A percentile compares a stretch with the other conserved stretches of the same genome.
Evolutionary conservation across 208 protist species (phyloP).

Genomic region (Wallacemonas sp.): DNA sequence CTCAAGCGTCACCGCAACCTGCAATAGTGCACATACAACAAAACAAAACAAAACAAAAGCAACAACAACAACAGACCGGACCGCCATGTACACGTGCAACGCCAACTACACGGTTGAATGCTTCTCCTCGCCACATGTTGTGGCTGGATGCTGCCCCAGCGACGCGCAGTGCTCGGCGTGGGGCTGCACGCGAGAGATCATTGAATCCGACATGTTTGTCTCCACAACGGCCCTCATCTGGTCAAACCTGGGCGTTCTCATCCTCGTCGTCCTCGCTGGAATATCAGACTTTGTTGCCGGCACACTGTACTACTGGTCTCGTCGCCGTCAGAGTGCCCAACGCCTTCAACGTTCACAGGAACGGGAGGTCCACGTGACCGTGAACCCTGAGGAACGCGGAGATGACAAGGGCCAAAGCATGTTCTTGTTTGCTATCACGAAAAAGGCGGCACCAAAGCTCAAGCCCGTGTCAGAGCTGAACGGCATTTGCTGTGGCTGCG

Average conservation of each 20-base stretch:
- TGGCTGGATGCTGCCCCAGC: slow-evolving; percentile 14
- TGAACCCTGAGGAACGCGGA: slow-evolving; percentile 28
- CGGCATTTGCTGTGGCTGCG: slow-evolving; percentile 53
- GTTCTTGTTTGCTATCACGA: slow-evolving; percentile 7
- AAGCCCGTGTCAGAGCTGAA: slow-evolving; percentile 39
- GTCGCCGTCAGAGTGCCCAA: slow-evolving; percentile 26
- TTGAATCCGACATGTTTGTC: slow-evolving; percentile 30
- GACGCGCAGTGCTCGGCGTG: slow-evolving; percentile 20
- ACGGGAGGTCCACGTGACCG: slow-evolving; percentile 15
- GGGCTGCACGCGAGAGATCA: slow-evolving; percentile 31
- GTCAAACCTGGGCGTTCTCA: slow-evolving; percentile 28
- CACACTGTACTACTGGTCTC: slow-evolving; percentile 32
- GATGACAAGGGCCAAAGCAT: background rate
- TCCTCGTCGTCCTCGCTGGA: slow-evolving; percentile 29
- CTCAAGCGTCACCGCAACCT: too few relatives aligned
- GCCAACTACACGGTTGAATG: slow-evolving; percentile 6
- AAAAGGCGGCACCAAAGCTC: slow-evolving; percentile 8
- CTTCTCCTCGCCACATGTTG: slow-evolving; percentile 9
- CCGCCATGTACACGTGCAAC: slow-evolving; percentile 4
- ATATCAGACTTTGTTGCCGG: slow-evolving; percentile 29
- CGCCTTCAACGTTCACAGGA: slow-evolving; percentile 30
- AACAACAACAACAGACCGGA: background rate
- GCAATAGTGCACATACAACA: too few relatives aligned
- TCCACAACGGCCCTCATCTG: slow-evolving; percentile 28
- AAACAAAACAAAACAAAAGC: too few relatives aligned